phyloP scores from a whole-genome alignment of 257 asterid genomes.

The Linderniella brevidens region DNA sequence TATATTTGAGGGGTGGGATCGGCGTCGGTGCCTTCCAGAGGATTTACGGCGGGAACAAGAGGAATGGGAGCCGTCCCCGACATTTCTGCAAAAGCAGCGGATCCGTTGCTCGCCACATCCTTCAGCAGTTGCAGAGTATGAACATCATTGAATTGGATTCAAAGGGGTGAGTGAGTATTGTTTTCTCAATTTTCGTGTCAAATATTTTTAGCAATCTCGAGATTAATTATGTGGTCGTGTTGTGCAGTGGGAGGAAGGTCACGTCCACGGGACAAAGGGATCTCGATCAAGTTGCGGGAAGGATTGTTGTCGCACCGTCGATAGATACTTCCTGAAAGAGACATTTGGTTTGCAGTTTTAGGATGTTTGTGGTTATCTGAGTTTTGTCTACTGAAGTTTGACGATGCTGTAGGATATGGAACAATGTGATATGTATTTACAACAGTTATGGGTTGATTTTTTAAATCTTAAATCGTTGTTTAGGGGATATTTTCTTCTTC shows the following conservation, averaged over 20 bases:
- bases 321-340: not conserved
- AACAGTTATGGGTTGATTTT: too few species aligned
- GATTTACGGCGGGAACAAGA: constrained; percentile 45
- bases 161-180: constrained; percentile 16
- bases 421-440: too few species aligned
- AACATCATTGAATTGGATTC: constrained; percentile 21
- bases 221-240: not conserved
- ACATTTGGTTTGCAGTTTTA: too few species aligned
- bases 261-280: constrained; percentile 35
- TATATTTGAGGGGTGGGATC: constrained; percentile 36
- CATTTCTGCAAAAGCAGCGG: constrained; percentile 33
- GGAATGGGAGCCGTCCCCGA: constrained; percentile 31
- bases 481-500: too few species aligned
- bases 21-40: constrained; percentile 46
- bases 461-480: too few species aligned
- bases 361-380: too few species aligned
- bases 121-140: constrained; percentile 24
- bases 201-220: too few species aligned
- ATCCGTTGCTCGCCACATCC: constrained; percentile 27
- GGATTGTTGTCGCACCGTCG: constrained; percentile 14
- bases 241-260: constrained; percentile 27
- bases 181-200: not conserved
- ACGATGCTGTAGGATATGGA: too few species aligned
- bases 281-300: constrained; percentile 46
- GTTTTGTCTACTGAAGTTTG: too few species aligned